Evolutionary conservation across 225 moss, liverwort and hornwort genomes (phyloP).

Genomic region (Neckera pumila): DNA sequence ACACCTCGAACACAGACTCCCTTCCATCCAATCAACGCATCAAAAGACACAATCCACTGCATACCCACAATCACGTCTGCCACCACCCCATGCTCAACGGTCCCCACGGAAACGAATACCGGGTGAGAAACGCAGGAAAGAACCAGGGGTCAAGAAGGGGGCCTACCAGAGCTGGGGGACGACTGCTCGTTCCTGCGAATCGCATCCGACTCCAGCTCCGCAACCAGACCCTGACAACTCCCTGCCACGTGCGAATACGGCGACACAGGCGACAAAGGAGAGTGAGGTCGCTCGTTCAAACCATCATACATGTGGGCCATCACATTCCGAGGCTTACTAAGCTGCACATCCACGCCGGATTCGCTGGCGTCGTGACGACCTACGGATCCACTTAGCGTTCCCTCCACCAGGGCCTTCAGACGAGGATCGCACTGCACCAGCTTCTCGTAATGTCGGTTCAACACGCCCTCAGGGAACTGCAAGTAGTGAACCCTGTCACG

Average conservation of each 20-base stretch:
- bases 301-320: slow-evolving; percentile 23
- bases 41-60: neutral
- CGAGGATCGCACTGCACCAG: slow-evolving; percentile 94
- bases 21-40: no score
- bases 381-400: slow-evolving; percentile 38
- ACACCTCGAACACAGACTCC: neutral
- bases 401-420: slow-evolving; percentile 76
- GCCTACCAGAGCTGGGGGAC: slow-evolving; percentile 64
- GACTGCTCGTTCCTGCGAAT: slow-evolving; percentile 40
- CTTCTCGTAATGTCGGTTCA: slow-evolving; percentile 96
- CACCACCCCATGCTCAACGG: neutral
- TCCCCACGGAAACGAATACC: neutral
- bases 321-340: slow-evolving; percentile 13
- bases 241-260: slow-evolving; percentile 20
- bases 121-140: no score
- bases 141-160: neutral
- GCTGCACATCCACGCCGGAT: slow-evolving; percentile 18
- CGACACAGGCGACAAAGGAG: slow-evolving; percentile 20
- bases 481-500: slow-evolving; percentile 66
- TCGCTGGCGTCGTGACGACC: slow-evolving; percentile 29
- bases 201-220: slow-evolving; percentile 37
- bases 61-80: neutral
- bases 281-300: slow-evolving; percentile 11
- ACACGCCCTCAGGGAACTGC: slow-evolving; percentile 88
- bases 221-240: neutral